Conservation (phyloP, 345 rosid species). For the Pugionium cornutum region DNA sequence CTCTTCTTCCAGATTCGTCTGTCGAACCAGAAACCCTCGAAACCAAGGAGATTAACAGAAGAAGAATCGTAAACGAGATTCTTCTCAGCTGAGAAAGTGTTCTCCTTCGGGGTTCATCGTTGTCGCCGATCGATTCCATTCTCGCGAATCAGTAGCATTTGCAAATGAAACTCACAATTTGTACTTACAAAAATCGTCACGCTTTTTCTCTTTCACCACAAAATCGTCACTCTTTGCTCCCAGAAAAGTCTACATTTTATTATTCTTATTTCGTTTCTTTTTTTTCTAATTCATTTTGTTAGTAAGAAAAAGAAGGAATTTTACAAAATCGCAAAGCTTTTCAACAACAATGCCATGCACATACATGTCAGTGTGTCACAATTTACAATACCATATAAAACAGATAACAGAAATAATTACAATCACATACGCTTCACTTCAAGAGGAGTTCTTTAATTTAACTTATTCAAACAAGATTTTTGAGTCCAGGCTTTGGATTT, state of each 20-base stretch:
- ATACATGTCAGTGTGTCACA: conserved; percentile 15
- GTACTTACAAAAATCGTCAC: conserved; percentile 17
- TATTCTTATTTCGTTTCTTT: conserved; percentile 20
- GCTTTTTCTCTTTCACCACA: neutral
- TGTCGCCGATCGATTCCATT: conserved; percentile 25
- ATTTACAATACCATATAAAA: neutral
- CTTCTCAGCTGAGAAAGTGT: neutral
- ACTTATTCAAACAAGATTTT: conserved; percentile 5
- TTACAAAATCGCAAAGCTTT: neutral
- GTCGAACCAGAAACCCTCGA: conserved; percentile 23
- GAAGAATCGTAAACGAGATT: conserved; percentile 15
- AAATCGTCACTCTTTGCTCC: conserved; percentile 4
- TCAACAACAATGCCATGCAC: conserved; percentile 1
- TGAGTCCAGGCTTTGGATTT: conserved; percentile 19
- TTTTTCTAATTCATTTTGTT: neutral
- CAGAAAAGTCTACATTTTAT: conserved; percentile 35
- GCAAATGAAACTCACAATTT: conserved; percentile 2
- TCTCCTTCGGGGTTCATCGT: neutral
- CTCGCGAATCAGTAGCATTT: conserved; percentile 18
- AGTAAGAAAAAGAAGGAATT: neutral
- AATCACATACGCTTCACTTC: conserved; percentile 22
- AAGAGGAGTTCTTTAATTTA: neutral
- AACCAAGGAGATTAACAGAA: conserved; percentile 17
- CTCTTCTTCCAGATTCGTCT: conserved; percentile 40
- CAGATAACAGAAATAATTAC: conserved; percentile 1